These are phyloP conservation scores for Avena atlantica DNA, from an alignment of 176 grass and related monocot species.

Conservation along the genomic window DNA sequence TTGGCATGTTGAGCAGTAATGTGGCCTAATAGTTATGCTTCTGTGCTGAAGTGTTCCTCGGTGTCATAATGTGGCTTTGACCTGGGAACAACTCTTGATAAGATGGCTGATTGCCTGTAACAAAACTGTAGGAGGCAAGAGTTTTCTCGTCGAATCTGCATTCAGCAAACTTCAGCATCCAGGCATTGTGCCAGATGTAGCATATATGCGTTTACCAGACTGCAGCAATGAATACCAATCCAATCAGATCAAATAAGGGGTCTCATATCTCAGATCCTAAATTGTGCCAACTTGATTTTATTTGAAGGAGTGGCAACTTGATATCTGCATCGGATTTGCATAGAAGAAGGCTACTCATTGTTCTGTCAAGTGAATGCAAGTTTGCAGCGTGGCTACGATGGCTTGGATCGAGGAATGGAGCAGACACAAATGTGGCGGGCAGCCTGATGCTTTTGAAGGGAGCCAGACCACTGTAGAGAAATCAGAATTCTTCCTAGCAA, in stretches of 20 bases:
- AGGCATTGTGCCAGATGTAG: background rate
- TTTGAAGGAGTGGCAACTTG: too few relatives aligned
- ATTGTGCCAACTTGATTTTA: background rate
- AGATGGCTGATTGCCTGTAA: background rate
- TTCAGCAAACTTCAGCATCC: too few relatives aligned
- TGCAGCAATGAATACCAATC: background rate
- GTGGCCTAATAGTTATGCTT: background rate
- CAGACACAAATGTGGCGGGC: too few relatives aligned
- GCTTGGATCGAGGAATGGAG: too few relatives aligned
- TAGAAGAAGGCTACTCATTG: too few relatives aligned
- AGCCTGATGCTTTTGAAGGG: too few relatives aligned
- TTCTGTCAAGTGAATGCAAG: too few relatives aligned
- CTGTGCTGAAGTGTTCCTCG: background rate
- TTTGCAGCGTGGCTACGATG: too few relatives aligned
- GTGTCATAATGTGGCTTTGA: background rate
- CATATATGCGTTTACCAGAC: slow-evolving; percentile 1
- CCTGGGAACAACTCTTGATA: slow-evolving; percentile 2
- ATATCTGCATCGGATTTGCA: background rate
- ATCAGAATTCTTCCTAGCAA: too few relatives aligned
- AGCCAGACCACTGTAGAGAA: too few relatives aligned
- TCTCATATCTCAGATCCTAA: background rate
- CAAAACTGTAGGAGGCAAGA: background rate
- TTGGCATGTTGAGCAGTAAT: slow-evolving; percentile 17
- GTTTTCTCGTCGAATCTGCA: background rate
- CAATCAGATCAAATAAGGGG: background rate